Evolutionary conservation across 495 filamentous ascomycete species (phyloP).

Genomic region (Xylaria cubensis): DNA sequence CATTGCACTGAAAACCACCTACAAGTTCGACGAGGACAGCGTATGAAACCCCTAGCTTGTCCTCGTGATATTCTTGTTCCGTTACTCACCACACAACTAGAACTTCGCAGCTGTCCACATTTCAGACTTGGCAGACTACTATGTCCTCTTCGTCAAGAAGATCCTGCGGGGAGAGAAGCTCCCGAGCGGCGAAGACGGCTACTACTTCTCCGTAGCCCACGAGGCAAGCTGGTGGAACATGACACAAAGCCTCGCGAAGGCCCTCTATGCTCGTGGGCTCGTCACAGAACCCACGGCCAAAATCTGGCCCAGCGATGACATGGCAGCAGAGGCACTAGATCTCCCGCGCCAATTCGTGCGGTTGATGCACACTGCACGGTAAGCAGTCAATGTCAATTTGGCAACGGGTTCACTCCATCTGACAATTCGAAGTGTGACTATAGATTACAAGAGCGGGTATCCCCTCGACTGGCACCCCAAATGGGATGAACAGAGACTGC

Average conservation of each 20-base stretch:
- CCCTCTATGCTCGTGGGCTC: slow-evolving; percentile 45
- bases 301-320: slow-evolving; percentile 46
- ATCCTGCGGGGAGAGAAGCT: slow-evolving; percentile 43
- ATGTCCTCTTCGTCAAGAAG: slow-evolving; percentile 42
- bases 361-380: slow-evolving; percentile 42
- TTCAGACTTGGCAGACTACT: slow-evolving; percentile 45
- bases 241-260: slow-evolving; percentile 43
- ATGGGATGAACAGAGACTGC: slow-evolving; percentile 44
- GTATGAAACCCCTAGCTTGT: slow-evolving; percentile 33
- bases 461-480: slow-evolving; percentile 46
- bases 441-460: slow-evolving; percentile 42
- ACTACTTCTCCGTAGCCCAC: slow-evolving; percentile 48
- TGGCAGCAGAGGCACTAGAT: slow-evolving; percentile 41
- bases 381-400: slow-evolving; percentile 13
- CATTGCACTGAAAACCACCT: slow-evolving; percentile 44
- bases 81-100: not conserved
- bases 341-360: slow-evolving; percentile 38
- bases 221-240: slow-evolving; percentile 42
- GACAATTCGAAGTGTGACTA: slow-evolving; percentile 39
- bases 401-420: slow-evolving; percentile 18
- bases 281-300: slow-evolving; percentile 39
- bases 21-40: slow-evolving; percentile 44
- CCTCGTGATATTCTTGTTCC: not conserved
- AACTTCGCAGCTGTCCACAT: slow-evolving; percentile 37
- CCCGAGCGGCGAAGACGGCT: slow-evolving; percentile 45